These are phyloP conservation scores for Mycena olivaceomarginata DNA, from an alignment of 768 basidiomycete species.

Conservation along the genomic window DNA sequence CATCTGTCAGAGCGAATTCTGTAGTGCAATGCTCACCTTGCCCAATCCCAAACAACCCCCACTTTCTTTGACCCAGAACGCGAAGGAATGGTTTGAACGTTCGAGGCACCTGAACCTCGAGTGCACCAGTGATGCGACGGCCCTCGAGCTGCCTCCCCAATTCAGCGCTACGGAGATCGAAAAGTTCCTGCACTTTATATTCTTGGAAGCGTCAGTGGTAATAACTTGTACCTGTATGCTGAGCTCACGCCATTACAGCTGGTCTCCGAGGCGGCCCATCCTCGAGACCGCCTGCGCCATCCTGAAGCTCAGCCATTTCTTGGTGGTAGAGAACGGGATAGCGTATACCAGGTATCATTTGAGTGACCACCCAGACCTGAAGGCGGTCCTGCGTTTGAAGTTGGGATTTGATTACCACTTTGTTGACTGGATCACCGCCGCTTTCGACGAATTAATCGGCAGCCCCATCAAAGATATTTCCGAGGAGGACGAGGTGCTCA, in stretches of 20 bases:
- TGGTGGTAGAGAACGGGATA: neutral
- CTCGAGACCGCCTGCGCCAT: conserved; percentile 1
- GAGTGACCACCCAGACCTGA: neutral
- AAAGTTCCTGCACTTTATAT: conserved; percentile 17
- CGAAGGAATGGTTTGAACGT: neutral
- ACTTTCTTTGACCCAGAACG: neutral
- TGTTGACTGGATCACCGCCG: neutral
- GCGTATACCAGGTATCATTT: neutral
- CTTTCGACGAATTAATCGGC: conserved; percentile 26
- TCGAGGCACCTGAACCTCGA: neutral
- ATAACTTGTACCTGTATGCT: neutral
- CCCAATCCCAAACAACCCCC: neutral
- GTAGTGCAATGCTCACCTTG: conserved; percentile 10
- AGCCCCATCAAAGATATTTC: neutral
- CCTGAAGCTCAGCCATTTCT: conserved; percentile 23
- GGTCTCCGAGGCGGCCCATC: neutral
- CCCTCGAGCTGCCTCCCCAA: neutral
- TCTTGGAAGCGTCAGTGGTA: neutral
- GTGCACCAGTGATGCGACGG: neutral
- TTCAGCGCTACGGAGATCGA: neutral
- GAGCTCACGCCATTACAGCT: neutral
- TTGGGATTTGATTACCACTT: conserved; percentile 17
- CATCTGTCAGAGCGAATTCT: neutral
- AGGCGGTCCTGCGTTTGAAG: neutral
- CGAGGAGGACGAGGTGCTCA: neutral